Evolutionary conservation across 306 rosid species (phyloP), one percentile per base, ranked within the genome.

Genomic region (Lablab purpureus): DNA sequence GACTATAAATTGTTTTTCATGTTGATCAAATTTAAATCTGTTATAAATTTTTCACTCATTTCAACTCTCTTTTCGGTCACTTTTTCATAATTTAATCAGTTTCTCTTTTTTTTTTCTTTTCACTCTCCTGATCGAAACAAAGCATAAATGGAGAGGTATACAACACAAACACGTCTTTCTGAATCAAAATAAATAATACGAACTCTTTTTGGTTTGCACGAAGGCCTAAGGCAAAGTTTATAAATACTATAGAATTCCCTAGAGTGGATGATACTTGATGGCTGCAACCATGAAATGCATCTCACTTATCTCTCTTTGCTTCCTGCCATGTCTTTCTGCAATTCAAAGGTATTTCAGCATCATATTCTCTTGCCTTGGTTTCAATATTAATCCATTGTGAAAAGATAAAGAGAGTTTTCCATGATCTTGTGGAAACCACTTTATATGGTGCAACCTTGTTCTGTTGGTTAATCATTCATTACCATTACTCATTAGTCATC

Each of bases 331-430:
- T 50, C 79, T 90, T 22, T 75, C 47, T 18, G 51, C 28, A 41
- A 21, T 55, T 82, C 87, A 47, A 55, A 85, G 91, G 92, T 85
- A 40, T 75, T 41, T 4, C 51, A 43, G 0, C 49, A 37, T 67
- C 22, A 27, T 12, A 15, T 23, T 32, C 3, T 68, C 36, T 68
- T 27, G 17, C 21, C 13, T 12, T 27, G 19, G 7, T 67, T 67
- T 52, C 67, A 40, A 14, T 22, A 17, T 65, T 51, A 34, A 50
- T 67, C 15, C 45, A 40, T 40, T 40, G 45, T 8, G 10, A 9
- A 10, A 23, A 23, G 13, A 15, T 56, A 56, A 56, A 22, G 17
- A 10, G n/a, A 8, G 11, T 40, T 2, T 22, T 22, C 3, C 30
- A 56, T 25, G 10, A 58, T 58, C 63, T 58, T 54, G 1, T 54